These are phyloP conservation scores for Elongisporangium prolatum DNA, from an alignment of 352 stramenopile genomes.

Conservation along the genomic window DNA sequence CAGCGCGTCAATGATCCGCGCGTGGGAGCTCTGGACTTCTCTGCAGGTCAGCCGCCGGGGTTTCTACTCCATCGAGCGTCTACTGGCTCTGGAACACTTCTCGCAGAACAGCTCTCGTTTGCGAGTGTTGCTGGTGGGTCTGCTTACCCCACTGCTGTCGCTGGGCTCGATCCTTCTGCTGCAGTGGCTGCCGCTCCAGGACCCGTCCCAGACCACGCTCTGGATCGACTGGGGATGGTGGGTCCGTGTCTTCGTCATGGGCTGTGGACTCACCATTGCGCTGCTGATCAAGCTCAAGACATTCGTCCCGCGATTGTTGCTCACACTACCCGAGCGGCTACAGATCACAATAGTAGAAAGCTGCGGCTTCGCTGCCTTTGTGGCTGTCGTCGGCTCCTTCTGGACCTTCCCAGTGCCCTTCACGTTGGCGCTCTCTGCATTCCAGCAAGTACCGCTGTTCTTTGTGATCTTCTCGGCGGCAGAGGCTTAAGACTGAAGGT, in stretches of 20 bases:
- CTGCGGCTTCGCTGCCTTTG: background rate
- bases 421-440: background rate
- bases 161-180: background rate
- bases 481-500: background rate
- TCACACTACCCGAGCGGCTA: background rate
- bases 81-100: conserved; percentile 16
- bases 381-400: background rate
- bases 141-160: background rate
- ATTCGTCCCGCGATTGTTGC: background rate
- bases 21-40: background rate
- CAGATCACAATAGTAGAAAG: background rate
- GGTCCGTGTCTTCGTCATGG: background rate
- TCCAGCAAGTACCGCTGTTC: background rate
- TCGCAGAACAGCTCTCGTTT: conserved; percentile 2
- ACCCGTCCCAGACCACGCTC: background rate
- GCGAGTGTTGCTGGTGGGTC: background rate
- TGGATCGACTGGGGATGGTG: background rate
- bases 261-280: background rate
- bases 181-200: background rate
- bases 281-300: background rate
- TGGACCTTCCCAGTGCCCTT: background rate
- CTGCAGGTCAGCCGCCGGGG: background rate
- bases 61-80: conserved; percentile 17
- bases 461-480: background rate
- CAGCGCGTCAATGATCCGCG: background rate